Conservation (phyloP, 1,139 yeast genomes). For the Barnettozyma hawaiiensis region DNA sequence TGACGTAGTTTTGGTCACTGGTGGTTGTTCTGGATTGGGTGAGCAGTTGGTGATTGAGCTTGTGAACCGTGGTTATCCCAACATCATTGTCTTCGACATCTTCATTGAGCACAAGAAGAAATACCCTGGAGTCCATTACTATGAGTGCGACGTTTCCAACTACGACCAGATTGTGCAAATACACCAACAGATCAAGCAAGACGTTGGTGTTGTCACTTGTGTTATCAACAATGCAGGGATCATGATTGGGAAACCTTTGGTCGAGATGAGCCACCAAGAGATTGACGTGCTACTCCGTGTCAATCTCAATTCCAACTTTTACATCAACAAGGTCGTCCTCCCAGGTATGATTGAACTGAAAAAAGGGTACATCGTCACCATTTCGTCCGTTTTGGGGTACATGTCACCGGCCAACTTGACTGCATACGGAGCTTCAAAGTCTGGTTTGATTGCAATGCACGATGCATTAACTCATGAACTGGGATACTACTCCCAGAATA, state of each 20-base stretch:
- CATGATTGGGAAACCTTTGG: constrained; percentile 50
- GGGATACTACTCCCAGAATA: constrained; percentile 46
- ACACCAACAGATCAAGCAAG: constrained; percentile 33
- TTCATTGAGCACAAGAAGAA: constrained; percentile 35
- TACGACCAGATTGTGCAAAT: constrained; percentile 35
- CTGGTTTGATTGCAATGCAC: constrained; percentile 79
- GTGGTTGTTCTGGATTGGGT: constrained; percentile 79
- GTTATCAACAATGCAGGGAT: constrained; percentile 84
- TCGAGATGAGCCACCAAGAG: constrained; percentile 49
- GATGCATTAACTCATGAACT: constrained; percentile 74
- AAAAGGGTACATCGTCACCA: constrained; percentile 73
- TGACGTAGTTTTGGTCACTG: constrained; percentile 73
- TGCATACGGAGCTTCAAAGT: constrained; percentile 86
- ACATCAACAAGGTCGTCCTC: constrained; percentile 61
- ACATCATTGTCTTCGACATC: constrained; percentile 59
- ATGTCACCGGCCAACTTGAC: constrained; percentile 75
- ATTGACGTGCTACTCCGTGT: constrained; percentile 57
- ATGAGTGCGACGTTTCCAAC: constrained; percentile 64
- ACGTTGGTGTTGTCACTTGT: constrained; percentile 56
- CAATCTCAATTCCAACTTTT: constrained; percentile 64
- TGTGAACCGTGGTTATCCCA: constrained; percentile 34
- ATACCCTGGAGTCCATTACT: constrained; percentile 45
- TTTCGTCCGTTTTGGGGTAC: constrained; percentile 80
- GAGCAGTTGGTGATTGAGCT: constrained; percentile 49
- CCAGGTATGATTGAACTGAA: constrained; percentile 61